Evolutionary conservation across 2,329 filamentous ascomycete genomes (phyloP).

Genomic region (Fusarium nygamai): DNA sequence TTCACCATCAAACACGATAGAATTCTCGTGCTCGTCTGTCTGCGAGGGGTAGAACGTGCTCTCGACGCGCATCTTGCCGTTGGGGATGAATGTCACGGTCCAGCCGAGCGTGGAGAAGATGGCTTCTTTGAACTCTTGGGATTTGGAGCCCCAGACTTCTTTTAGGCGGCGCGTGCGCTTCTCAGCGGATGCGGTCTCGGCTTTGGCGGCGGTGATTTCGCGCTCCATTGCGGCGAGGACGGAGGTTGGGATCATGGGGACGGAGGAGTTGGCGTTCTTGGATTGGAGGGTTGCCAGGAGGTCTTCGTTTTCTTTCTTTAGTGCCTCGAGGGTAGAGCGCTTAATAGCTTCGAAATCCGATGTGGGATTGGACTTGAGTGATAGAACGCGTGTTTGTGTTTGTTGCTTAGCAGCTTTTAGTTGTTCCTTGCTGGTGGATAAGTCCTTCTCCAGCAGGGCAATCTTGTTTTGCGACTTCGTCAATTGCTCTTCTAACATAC

Average conservation of each 20-base stretch:
- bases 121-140: constrained; percentile 92
- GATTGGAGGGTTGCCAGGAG: constrained; percentile 76
- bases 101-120: constrained; percentile 92
- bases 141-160: constrained; percentile 92
- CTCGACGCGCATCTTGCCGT: constrained; percentile 93
- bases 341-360: constrained; percentile 87
- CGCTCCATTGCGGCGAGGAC: constrained; percentile 80
- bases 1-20: constrained; percentile 89
- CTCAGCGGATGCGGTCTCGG: constrained; percentile 76
- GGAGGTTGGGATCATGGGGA: constrained; percentile 77
- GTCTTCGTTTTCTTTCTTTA: constrained; percentile 85
- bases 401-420: constrained; percentile 72
- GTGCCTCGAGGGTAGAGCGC: constrained; percentile 76
- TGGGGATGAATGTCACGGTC: constrained; percentile 96
- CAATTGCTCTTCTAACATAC: constrained; percentile 83
- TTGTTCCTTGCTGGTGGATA: constrained; percentile 77
- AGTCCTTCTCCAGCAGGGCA: constrained; percentile 77
- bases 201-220: constrained; percentile 76
- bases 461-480: constrained; percentile 74
- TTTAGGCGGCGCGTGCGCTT: constrained; percentile 89
- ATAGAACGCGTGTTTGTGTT: constrained; percentile 82
- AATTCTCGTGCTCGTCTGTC: constrained; percentile 76
- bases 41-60: constrained; percentile 80
- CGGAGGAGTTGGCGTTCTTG: constrained; percentile 51
- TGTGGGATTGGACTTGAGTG: constrained; percentile 92